Evolutionary conservation across 106 monocot genomes (phyloP).

Genomic region (Xerophyta viscosa): DNA sequence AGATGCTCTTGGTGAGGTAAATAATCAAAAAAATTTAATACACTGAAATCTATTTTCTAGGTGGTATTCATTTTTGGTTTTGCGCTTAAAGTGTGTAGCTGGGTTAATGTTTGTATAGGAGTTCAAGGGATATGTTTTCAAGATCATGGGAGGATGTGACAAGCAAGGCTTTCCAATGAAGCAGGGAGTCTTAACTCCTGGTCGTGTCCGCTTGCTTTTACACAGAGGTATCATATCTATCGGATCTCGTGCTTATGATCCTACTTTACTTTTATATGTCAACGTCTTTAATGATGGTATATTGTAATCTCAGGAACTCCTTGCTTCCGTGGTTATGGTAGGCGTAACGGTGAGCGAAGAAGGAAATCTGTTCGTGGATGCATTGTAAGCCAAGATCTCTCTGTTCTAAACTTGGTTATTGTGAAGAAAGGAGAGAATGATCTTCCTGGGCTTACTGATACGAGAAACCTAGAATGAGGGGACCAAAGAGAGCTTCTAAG

Average conservation of each 20-base stretch:
- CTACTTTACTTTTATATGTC: too few species aligned
- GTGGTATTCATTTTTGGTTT: background rate
- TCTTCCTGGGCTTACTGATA: conserved; percentile 50
- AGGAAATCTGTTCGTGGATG: conserved; percentile 53
- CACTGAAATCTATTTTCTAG: background rate
- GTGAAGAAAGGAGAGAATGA: conserved; percentile 59
- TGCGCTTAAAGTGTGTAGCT: conserved; percentile 47
- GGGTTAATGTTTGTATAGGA: too few species aligned
- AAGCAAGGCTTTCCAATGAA: conserved; percentile 81
- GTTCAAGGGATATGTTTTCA: too few species aligned
- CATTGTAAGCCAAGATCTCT: conserved; percentile 44
- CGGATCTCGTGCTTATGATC: too few species aligned
- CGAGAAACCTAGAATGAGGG: conserved; percentile 66
- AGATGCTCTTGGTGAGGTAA: conserved; percentile 60
- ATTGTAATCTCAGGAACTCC: conserved; percentile 46
- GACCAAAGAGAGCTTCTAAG: conserved; percentile 57
- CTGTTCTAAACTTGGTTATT: conserved; percentile 40
- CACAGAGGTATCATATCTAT: conserved; percentile 36
- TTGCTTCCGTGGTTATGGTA: conserved; percentile 44
- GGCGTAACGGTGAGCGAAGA: conserved; percentile 41
- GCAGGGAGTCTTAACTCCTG: conserved; percentile 67
- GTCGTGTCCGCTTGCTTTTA: conserved; percentile 58
- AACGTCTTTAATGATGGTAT: too few species aligned
- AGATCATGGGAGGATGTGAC: conserved; percentile 70
- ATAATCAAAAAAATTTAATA: background rate